These are phyloP conservation scores for Sugiyamaella qingdaonensis DNA, from an alignment of 805 yeast species.

Conservation along the genomic window DNA sequence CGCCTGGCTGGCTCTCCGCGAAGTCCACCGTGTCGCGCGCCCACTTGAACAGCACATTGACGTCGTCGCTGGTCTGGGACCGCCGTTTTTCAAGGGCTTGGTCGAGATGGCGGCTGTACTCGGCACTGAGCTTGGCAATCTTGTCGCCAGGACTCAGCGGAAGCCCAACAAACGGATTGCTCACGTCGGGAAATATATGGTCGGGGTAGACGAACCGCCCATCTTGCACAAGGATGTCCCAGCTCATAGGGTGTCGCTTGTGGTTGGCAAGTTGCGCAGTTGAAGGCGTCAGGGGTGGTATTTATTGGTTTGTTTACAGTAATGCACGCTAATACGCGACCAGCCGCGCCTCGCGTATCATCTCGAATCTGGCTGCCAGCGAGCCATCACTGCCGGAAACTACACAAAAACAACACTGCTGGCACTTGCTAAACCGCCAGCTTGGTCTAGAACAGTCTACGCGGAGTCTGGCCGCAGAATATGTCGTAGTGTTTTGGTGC, in stretches of 20 bases:
- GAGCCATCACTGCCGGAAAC: no score
- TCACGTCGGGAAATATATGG: conserved; percentile 29
- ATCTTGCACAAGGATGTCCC: not conserved
- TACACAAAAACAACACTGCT: no score
- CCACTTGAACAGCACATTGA: conserved; percentile 26
- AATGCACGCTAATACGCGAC: not conserved
- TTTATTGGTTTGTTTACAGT: not conserved
- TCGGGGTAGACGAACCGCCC: conserved; percentile 30
- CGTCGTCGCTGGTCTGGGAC: conserved; percentile 3
- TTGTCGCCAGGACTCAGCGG: conserved; percentile 22
- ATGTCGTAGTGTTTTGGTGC: no score
- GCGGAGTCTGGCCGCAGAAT: no score
- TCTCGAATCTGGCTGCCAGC: not conserved
- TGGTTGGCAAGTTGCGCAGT: not conserved
- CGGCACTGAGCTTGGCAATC: conserved; percentile 16
- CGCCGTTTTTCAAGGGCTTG: conserved; percentile 5
- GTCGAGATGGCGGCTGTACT: conserved; percentile 11
- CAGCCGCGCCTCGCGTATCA: not conserved
- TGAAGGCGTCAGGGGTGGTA: not conserved
- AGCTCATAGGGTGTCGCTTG: not conserved
- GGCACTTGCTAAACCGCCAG: no score
- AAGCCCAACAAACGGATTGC: conserved; percentile 25
- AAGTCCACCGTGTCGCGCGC: conserved; percentile 30
- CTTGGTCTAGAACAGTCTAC: no score
- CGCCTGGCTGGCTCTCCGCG: conserved; percentile 28